These are phyloP conservation scores for Taphrina deformans DNA, from an alignment of 1,139 yeast species.

Conservation along the genomic window DNA sequence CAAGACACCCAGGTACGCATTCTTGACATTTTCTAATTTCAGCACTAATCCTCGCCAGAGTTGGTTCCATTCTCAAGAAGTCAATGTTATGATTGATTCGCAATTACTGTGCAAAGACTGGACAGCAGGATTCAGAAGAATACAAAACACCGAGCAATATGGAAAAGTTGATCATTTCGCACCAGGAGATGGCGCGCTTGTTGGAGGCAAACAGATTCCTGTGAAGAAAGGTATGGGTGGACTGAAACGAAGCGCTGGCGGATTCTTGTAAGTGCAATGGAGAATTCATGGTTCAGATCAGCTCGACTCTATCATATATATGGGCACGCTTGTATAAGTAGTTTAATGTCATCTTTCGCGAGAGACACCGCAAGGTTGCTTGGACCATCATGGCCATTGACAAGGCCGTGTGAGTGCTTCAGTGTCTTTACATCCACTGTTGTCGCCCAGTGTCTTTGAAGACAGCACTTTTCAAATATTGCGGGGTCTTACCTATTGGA, in stretches of 20 bases:
- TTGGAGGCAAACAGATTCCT: constrained; percentile 3
- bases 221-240: constrained; percentile 14
- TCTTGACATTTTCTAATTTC: too few relatives aligned
- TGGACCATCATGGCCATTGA: too few relatives aligned
- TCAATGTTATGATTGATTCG: constrained; percentile 23
- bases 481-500: too few relatives aligned
- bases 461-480: too few relatives aligned
- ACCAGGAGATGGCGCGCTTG: neutral
- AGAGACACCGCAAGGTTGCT: too few relatives aligned
- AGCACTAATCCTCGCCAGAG: neutral
- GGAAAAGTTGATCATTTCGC: constrained; percentile 15
- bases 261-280: constrained; percentile 2
- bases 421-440: too few relatives aligned
- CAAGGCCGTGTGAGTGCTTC: too few relatives aligned
- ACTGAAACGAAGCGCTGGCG: constrained; percentile 11
- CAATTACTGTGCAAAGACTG: constrained; percentile 6
- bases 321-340: too few relatives aligned
- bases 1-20: neutral
- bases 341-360: too few relatives aligned
- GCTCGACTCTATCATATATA: too few relatives aligned
- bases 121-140: constrained; percentile 12
- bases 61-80: constrained; percentile 27
- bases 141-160: constrained; percentile 13
- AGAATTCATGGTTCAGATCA: too few relatives aligned
- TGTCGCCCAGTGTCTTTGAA: too few relatives aligned